These are phyloP conservation scores for Trichosanthes truncata DNA, from an alignment of 306 rosid genomes.

Conservation along the genomic window DNA sequence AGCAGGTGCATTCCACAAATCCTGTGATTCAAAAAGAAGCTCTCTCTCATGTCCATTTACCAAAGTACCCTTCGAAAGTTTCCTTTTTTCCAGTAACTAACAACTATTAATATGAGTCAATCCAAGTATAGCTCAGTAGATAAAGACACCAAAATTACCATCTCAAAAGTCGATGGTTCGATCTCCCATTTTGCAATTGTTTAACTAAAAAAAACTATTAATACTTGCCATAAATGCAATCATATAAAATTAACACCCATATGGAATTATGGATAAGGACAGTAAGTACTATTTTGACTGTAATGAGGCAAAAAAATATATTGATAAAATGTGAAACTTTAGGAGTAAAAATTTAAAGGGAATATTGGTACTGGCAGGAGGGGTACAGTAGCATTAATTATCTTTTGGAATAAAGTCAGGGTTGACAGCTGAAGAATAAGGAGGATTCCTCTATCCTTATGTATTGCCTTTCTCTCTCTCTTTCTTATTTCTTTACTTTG, in stretches of 20 bases:
- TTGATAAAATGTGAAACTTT: background rate
- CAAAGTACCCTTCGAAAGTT: background rate
- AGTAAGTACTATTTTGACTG: background rate
- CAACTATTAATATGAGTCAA: background rate
- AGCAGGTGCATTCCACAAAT: background rate
- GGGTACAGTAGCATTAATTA: constrained; percentile 5
- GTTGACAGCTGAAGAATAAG: constrained; percentile 5
- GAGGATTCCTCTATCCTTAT: background rate
- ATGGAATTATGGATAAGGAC: background rate
- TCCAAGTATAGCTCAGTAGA: too few relatives aligned
- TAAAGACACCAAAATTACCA: too few relatives aligned
- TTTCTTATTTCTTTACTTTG: background rate
- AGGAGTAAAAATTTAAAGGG: background rate
- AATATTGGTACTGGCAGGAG: background rate
- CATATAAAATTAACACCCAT: background rate
- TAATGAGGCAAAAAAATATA: background rate
- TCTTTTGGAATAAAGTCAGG: constrained; percentile 19
- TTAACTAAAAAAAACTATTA: too few relatives aligned
- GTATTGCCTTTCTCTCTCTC: background rate
- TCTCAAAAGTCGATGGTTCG: too few relatives aligned
- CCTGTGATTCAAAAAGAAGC: background rate
- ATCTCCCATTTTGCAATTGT: too few relatives aligned
- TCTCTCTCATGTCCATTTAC: background rate
- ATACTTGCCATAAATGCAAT: background rate
- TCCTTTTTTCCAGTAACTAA: background rate